Base-by-base conservation (phyloP, 192 early-diverging fungal genomes). In the Phlyctochytrium arcticum region DNA sequence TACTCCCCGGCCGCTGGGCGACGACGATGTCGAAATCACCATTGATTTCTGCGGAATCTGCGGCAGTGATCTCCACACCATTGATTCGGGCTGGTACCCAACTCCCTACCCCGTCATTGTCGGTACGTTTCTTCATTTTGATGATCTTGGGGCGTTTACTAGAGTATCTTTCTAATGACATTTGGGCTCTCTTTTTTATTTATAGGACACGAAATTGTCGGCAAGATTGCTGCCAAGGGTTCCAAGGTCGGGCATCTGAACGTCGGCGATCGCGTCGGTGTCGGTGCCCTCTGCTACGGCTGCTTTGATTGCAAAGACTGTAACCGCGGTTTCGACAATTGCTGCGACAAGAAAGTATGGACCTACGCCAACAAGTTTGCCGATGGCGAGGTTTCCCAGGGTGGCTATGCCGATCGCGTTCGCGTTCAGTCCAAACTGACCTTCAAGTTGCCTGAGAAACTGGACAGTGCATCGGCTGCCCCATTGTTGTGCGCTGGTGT, bases 401-500 rank as follows among this genome's bases (percentile, higher is more conserved):
- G 68, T 6, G 68, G 68, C 29, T 70, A 67, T 37, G 46, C 62
- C 26, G 50, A 59, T 34, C n/a, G 31, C 50, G 46, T 42, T 29
- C 68, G 68, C 3, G n/a, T 48, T 30, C 26, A 31, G 17, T 15
- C 30, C 0, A 10, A 62, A 9, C 44, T 57, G 23, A 57, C 51
- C 48, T 47, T 91, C 85, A 24, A 2, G 6, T n/a, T 90, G 83
- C 83, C 83, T 81, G 76, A 81, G 86, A 36, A 84, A 85, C 4
- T 74, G 54, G 1, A 48, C 21, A 5, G 75, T 85, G 8, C 72
- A 74, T 74, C 81, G 46, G 90, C 89, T 0, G 88, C 83, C 2
- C 87, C 91, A 2, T 65, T 94, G 48, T 80, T 93, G 65, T 93
- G 92, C 72, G 91, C 89, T 6, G 92, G 91, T 3, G 72, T 82